phyloP scores from a whole-genome alignment of 192 early-diverging fungal species.

The Dispira simplex region DNA sequence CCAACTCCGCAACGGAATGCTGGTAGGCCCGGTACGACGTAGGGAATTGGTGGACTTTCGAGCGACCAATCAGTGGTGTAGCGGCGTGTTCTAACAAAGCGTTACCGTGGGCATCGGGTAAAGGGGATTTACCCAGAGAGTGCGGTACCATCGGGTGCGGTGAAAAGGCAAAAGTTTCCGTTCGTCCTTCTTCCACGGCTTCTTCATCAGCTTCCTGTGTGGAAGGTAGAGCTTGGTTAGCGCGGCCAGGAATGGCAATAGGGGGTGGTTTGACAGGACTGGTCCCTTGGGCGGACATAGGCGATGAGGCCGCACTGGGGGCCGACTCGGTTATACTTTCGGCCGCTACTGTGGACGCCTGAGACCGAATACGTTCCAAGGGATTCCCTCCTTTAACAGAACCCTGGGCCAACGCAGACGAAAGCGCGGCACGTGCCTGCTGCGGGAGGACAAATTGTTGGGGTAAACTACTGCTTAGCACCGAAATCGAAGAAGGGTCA shows the following conservation, averaged over 20 bases:
- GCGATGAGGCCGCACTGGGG: not conserved
- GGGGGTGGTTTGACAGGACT: constrained; percentile 4
- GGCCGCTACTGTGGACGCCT: too few relatives aligned
- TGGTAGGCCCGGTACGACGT: constrained; percentile 11
- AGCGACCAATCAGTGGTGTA: constrained; percentile 8
- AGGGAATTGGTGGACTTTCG: not conserved
- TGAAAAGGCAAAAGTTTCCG: not conserved
- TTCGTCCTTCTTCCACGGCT: too few relatives aligned
- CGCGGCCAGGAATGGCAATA: not conserved
- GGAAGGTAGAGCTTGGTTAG: too few relatives aligned
- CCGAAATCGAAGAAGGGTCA: constrained; percentile 26
- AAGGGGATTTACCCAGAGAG: too few relatives aligned
- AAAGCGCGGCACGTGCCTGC: not conserved
- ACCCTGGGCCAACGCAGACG: not conserved
- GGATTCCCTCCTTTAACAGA: too few relatives aligned
- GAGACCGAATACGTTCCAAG: too few relatives aligned
- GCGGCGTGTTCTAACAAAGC: not conserved
- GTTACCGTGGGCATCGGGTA: too few relatives aligned
- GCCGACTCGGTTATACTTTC: too few relatives aligned
- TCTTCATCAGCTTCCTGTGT: too few relatives aligned
- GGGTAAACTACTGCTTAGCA: constrained; percentile 24
- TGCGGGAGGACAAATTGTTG: constrained; percentile 3
- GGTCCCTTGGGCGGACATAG: not conserved
- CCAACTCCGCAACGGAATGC: not conserved
- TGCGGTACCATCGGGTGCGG: not conserved